Conservation (phyloP, 2,329 filamentous ascomycete genomes). For the Ascochyta lentis region DNA sequence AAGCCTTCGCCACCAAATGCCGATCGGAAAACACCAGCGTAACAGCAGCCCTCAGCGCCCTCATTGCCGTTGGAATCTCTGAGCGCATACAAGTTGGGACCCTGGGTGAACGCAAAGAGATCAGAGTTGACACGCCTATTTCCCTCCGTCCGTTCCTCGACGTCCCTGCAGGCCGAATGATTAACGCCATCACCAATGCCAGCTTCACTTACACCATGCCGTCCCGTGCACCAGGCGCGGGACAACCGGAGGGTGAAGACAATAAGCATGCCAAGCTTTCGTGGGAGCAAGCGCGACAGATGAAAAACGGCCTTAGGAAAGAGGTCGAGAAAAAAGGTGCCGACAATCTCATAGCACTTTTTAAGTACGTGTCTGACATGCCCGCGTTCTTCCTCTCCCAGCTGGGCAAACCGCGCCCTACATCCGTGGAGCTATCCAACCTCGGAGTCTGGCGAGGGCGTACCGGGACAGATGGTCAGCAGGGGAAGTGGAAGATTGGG, state of each 20-base stretch:
- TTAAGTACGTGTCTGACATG: conserved; percentile 52
- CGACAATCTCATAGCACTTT: conserved; percentile 46
- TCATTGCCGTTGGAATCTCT: conserved; percentile 51
- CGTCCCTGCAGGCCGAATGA: conserved; percentile 36
- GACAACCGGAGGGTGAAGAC: no score
- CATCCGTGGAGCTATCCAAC: conserved; percentile 56
- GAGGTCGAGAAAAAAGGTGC: conserved; percentile 29
- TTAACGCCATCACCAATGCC: conserved; percentile 28
- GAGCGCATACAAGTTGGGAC: conserved; percentile 26
- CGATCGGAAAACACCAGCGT: conserved; percentile 51
- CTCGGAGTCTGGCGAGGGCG: conserved; percentile 46
- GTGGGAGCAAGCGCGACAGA: conserved; percentile 26
- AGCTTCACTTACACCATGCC: neutral
- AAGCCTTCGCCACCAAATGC: conserved; percentile 41
- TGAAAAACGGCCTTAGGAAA: conserved; percentile 21
- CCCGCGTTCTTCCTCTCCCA: conserved; percentile 47
- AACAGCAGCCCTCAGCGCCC: conserved; percentile 50
- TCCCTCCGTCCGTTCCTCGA: conserved; percentile 49
- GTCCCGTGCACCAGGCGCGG: neutral
- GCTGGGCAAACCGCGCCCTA: conserved; percentile 48
- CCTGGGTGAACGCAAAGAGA: conserved; percentile 23
- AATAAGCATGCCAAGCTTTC: conserved; percentile 13
- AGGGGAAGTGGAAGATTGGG: conserved; percentile 38
- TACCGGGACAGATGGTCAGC: neutral
- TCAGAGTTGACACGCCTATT: conserved; percentile 47